phyloP scores from a whole-genome alignment of 139 green algal genomes.

The Tetradesmus obliquus region DNA sequence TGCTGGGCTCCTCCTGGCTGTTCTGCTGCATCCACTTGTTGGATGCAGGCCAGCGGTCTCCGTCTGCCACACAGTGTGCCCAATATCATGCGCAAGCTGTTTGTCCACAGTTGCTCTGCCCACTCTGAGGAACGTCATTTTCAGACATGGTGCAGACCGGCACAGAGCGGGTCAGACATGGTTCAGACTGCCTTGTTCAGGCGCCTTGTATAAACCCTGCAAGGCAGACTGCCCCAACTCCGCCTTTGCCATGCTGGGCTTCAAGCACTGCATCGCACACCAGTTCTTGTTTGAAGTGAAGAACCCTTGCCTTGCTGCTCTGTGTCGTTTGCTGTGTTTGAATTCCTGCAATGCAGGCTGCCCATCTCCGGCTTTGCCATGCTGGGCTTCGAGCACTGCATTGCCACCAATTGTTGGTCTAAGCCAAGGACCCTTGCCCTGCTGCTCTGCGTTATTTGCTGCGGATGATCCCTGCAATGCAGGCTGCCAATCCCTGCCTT shows the following conservation, averaged over 20 bases:
- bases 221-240: constrained; percentile 15
- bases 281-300: constrained; percentile 18
- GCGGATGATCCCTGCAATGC: too few species aligned
- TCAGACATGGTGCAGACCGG: too few species aligned
- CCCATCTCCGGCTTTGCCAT: constrained; percentile 49
- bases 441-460: too few species aligned
- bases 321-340: not conserved
- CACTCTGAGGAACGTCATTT: not conserved
- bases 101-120: not conserved
- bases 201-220: not conserved
- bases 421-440: too few species aligned
- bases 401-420: constrained; percentile 49
- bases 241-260: constrained; percentile 59
- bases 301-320: not conserved
- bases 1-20: too few species aligned
- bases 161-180: too few species aligned
- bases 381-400: constrained; percentile 64
- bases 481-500: too few species aligned
- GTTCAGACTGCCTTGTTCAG: too few species aligned
- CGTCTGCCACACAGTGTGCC: too few species aligned
- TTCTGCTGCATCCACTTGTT: too few species aligned
- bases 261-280: constrained; percentile 62
- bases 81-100: not conserved
- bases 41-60: too few species aligned
- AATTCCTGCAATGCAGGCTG: constrained; percentile 9